These are phyloP conservation scores for Aspergillus clavatus DNA, from an alignment of 2,329 filamentous ascomycete genomes.

Conservation along the genomic window DNA sequence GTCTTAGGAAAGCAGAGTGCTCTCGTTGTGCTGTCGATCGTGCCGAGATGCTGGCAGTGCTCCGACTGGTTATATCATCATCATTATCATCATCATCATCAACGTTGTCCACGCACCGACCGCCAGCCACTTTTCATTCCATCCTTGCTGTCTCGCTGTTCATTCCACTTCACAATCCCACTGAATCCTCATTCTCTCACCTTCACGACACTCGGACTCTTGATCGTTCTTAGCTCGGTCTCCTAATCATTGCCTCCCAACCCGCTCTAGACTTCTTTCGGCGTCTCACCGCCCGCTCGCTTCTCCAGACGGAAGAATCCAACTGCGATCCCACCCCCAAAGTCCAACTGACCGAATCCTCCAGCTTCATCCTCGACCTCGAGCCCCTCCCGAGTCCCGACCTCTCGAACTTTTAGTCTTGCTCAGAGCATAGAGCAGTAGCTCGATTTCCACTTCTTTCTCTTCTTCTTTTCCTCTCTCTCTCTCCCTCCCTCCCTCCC, in stretches of 20 bases:
- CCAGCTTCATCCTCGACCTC: neutral
- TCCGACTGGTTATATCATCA: neutral
- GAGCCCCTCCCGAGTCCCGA: too few relatives aligned
- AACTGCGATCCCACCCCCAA: neutral
- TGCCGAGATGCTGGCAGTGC: too few relatives aligned
- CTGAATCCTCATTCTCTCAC: too few relatives aligned
- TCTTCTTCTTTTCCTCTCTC: neutral
- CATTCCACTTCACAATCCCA: too few relatives aligned
- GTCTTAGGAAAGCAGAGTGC: neutral
- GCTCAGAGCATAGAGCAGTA: neutral
- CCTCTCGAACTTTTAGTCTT: too few relatives aligned
- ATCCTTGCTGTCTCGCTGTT: too few relatives aligned
- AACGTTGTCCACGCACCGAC: too few relatives aligned
- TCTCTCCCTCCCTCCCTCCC: constrained; percentile 5
- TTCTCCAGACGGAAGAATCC: neutral
- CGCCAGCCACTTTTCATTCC: too few relatives aligned
- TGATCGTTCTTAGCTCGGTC: too few relatives aligned
- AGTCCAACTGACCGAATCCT: neutral
- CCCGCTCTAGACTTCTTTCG: neutral
- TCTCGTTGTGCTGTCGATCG: too few relatives aligned
- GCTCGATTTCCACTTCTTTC: constrained; percentile 6
- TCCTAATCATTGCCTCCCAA: neutral
- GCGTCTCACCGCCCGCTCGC: constrained; percentile 1
- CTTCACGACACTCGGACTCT: too few relatives aligned
- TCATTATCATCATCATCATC: too few relatives aligned